Evolutionary conservation across 2,329 filamentous ascomycete species (phyloP).

Genomic region (Aspergillus aculeatinus): DNA sequence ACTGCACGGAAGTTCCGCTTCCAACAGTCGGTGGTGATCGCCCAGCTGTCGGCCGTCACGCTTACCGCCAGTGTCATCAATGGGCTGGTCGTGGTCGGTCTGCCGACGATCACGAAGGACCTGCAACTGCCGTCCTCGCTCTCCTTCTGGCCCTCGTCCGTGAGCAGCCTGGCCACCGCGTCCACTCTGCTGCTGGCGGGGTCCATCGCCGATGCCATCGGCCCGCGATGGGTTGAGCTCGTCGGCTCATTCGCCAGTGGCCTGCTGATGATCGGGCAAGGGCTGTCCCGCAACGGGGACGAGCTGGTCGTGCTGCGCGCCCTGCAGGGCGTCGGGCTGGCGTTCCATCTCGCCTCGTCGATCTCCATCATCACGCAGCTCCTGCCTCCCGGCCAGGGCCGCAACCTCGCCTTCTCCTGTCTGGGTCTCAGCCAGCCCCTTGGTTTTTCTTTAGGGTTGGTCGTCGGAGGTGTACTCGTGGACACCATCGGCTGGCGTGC

Average conservation of each 20-base stretch:
- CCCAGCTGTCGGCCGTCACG: slow-evolving; percentile 22
- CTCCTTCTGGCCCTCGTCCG: slow-evolving; percentile 31
- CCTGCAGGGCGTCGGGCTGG: slow-evolving; percentile 47
- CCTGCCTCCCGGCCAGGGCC: slow-evolving; percentile 47
- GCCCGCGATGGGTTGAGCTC: slow-evolving; percentile 29
- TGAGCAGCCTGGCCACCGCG: slow-evolving; percentile 34
- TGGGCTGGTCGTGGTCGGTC: slow-evolving; percentile 44
- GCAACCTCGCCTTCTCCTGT: slow-evolving; percentile 54
- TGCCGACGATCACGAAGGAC: slow-evolving; percentile 44
- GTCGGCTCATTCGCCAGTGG: slow-evolving; percentile 43
- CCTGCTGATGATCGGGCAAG: not conserved
- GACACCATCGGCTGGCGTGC: slow-evolving; percentile 49
- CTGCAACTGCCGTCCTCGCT: slow-evolving; percentile 27
- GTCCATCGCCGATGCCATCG: slow-evolving; percentile 53
- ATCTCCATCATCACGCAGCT: slow-evolving; percentile 51
- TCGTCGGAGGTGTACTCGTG: slow-evolving; percentile 37
- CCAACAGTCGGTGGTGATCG: slow-evolving; percentile 14
- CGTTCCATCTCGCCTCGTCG: slow-evolving; percentile 51
- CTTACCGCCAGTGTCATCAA: slow-evolving; percentile 32
- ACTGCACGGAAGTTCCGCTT: not conserved
- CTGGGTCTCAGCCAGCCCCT: slow-evolving; percentile 53
- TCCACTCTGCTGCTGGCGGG: slow-evolving; percentile 49
- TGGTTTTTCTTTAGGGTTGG: slow-evolving; percentile 53
- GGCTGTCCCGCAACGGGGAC: slow-evolving; percentile 35
- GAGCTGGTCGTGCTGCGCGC: slow-evolving; percentile 51